These are phyloP conservation scores for Malus hybrid DNA, from an alignment of 331 rosid species.

Conservation along the genomic window DNA sequence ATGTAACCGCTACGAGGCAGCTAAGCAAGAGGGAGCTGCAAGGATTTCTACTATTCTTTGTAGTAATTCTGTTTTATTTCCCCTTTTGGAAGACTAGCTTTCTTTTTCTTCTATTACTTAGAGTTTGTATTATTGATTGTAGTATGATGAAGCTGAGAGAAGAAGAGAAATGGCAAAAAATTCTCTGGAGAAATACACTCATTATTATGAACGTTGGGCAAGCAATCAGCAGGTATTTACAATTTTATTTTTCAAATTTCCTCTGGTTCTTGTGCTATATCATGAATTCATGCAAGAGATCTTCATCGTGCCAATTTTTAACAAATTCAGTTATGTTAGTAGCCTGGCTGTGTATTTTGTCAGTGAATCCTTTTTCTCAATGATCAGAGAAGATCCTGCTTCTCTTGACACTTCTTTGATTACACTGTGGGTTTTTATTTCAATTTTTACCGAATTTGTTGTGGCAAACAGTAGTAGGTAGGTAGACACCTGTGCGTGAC, in stretches of 20 bases:
- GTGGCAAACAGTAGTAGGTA: no score
- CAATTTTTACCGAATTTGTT: no score
- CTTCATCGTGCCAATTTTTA: not conserved
- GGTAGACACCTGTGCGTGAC: no score
- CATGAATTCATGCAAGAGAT: not conserved
- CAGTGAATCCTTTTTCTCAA: no score
- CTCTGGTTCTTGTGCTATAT: not conserved
- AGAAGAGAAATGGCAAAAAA: not conserved
- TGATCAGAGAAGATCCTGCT: no score
- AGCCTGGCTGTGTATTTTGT: no score
- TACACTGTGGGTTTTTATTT: no score
- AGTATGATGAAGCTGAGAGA: slow-evolving; percentile 37
- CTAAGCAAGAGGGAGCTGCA: slow-evolving; percentile 73
- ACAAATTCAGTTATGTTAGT: not conserved
- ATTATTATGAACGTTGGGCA: slow-evolving; percentile 50
- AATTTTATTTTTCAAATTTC: not conserved
- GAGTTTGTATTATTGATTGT: not conserved
- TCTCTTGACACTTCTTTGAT: no score
- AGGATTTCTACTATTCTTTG: not conserved
- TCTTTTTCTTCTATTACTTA: not conserved
- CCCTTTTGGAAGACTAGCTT: not conserved
- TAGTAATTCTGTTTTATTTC: not conserved
- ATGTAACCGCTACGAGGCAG: slow-evolving; percentile 64
- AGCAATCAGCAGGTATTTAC: slow-evolving; percentile 34
- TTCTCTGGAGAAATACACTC: slow-evolving; percentile 33